A percentile compares a stretch with the other conserved stretches of the same genome.
Conservation (phyloP, 176 grass and related monocot species). For the Aegilops umbellulata region DNA sequence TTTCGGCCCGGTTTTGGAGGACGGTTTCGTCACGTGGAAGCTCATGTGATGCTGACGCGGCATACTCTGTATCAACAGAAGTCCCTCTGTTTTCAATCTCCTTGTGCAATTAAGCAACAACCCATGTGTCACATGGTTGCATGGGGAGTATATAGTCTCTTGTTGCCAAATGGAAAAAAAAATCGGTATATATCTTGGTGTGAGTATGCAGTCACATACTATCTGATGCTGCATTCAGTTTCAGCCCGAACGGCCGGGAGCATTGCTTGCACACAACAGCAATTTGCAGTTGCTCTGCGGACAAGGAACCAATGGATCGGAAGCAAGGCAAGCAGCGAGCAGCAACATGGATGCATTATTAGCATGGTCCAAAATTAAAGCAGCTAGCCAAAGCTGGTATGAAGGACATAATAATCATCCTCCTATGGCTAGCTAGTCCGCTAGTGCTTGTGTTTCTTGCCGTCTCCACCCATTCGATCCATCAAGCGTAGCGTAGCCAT, state of each 20-base stretch:
- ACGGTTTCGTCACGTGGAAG: background rate
- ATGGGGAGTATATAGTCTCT: too few relatives aligned
- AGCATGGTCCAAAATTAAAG: background rate
- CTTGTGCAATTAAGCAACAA: too few relatives aligned
- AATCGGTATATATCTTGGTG: background rate
- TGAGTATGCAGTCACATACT: background rate
- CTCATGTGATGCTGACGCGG: background rate
- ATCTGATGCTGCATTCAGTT: background rate
- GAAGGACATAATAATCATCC: background rate
- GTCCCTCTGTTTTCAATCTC: too few relatives aligned
- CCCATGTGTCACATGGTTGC: too few relatives aligned
- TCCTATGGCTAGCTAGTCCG: background rate
- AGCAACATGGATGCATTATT: background rate
- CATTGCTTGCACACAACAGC: conserved; percentile 67
- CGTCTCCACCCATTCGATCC: conserved; percentile 20
- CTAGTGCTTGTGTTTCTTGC: conserved; percentile 30
- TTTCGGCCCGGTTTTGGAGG: too few relatives aligned
- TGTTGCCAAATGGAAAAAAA: background rate
- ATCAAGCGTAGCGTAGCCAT: conserved; percentile 3
- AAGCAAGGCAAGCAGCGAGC: background rate
- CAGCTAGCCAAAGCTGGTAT: background rate
- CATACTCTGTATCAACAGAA: background rate
- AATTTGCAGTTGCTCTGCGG: background rate
- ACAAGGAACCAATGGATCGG: background rate
- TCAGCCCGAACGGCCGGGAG: background rate